Evolutionary conservation across 2,329 filamentous ascomycete genomes (phyloP), one percentile per base, ranked within the genome.

Genomic region (Stachybotrys elegans): DNA sequence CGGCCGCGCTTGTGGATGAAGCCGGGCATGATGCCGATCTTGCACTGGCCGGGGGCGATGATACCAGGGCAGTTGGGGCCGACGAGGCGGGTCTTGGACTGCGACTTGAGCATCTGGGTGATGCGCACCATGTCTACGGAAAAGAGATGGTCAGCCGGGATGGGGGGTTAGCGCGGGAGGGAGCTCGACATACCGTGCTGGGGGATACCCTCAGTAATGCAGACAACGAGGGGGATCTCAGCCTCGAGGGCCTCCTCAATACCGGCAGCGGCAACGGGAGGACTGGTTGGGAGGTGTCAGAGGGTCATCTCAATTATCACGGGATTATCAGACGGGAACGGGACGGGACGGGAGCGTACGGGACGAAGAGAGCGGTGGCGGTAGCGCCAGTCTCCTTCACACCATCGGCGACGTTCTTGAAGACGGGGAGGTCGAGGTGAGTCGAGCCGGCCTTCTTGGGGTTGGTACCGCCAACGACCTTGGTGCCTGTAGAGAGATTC

Each of bases 1-100:
- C 93, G 91, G 60, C 93, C 93, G 71, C 91, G 89, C 83, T 97
- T 97, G 84, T 98, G 93, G 76, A 98, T 97, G 80, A 97, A 96
- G 61, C 93, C 93, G 54, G 93, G 67, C 93, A 98, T 97, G 76
- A 98, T 98, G 66, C 93, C 93, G 65, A 98, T 97, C 79, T 98
- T 98, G 83, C 93, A 98, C 82, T 95, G 92, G 60, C 92, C 93
- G 49, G 81, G 81, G 44, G 79, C 92, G 70, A 97, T 97, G 72
- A 97, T 92, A 68, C 92, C 93, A 53, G 93, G 93, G 78, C 93
- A 98, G 79, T 97, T 98, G 63, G 92, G 92, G 57, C 92, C 92
- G 51, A 97, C 90, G 61, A 98, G 81, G 65, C 93, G 87, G 56
- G 92, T 96, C 82, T 97, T 97, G 78, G 75, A 84, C 76, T 98